These are phyloP conservation scores for Phytophthora hibernalis DNA, from an alignment of 352 stramenopile genomes.

Conservation along the genomic window DNA sequence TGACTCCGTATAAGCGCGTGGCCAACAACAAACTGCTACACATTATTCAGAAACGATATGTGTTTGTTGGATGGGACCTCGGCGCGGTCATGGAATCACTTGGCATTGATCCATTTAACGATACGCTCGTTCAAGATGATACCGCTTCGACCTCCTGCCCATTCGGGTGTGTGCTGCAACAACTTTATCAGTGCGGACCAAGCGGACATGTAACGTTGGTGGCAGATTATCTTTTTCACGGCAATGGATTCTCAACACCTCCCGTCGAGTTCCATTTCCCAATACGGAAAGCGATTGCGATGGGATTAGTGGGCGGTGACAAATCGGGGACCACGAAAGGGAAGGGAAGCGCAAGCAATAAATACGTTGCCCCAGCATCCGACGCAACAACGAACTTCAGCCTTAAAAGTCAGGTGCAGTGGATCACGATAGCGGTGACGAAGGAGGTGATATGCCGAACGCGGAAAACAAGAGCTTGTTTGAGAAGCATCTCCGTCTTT, in stretches of 20 bases:
- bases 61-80: conserved; percentile 60
- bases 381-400: conserved; percentile 21
- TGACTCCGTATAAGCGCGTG: conserved; percentile 46
- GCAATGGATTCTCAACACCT: conserved; percentile 42
- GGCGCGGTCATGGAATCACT: conserved; percentile 43
- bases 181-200: conserved; percentile 57
- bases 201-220: conserved; percentile 53
- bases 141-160: conserved; percentile 40
- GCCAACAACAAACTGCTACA: conserved; percentile 57
- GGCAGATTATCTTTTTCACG: conserved; percentile 59
- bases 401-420: not conserved
- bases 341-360: conserved; percentile 18
- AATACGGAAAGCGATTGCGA: conserved; percentile 39
- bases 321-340: conserved; percentile 1
- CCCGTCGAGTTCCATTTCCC: conserved; percentile 45
- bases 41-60: conserved; percentile 56
- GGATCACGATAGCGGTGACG: conserved; percentile 1
- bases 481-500: conserved; percentile 44
- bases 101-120: conserved; percentile 54
- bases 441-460: conserved; percentile 16
- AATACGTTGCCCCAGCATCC: conserved; percentile 19
- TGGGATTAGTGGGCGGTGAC: conserved; percentile 37
- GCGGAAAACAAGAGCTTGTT: conserved; percentile 54
- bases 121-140: conserved; percentile 28
- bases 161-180: conserved; percentile 52